These are phyloP conservation scores for Eucalyptus tenuipes DNA, from an alignment of 345 rosid species.

Conservation along the genomic window DNA sequence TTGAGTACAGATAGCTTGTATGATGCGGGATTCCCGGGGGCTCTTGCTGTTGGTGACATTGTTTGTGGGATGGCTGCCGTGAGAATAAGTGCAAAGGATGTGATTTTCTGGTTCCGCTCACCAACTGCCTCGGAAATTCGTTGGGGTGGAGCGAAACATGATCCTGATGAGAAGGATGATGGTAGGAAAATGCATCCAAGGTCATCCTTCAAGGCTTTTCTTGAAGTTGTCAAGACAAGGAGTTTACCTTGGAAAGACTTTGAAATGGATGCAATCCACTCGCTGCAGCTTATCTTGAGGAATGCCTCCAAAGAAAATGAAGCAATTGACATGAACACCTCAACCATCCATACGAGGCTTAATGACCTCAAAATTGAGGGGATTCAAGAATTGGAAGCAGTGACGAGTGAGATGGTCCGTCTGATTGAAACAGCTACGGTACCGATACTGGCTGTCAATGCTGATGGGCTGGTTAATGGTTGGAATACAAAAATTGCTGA, in stretches of 20 bases:
- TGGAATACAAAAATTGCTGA: constrained; percentile 93
- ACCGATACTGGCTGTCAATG: constrained; percentile 86
- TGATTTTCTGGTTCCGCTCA: constrained; percentile 92
- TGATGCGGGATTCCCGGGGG: constrained; percentile 85
- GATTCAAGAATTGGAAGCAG: constrained; percentile 82
- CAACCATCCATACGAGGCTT: constrained; percentile 44
- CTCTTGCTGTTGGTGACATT: constrained; percentile 49
- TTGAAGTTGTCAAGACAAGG: constrained; percentile 75
- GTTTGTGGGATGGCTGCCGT: constrained; percentile 99
- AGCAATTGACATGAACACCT: constrained; percentile 24
- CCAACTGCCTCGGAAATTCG: constrained; percentile 75
- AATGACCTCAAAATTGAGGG: constrained; percentile 77
- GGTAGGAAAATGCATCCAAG: constrained; percentile 90
- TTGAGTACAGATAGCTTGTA: constrained; percentile 85
- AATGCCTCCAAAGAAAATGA: constrained; percentile 61
- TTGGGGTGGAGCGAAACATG: constrained; percentile 98
- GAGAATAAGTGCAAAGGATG: constrained; percentile 60
- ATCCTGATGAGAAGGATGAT: constrained; percentile 67
- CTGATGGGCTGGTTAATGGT: constrained; percentile 79
- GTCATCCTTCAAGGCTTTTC: constrained; percentile 93
- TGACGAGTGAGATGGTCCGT: constrained; percentile 93
- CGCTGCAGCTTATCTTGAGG: constrained; percentile 87
- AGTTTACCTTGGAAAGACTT: constrained; percentile 94
- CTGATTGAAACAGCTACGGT: constrained; percentile 88
- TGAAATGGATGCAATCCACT: constrained; percentile 97